Evolutionary conservation across 148 eudicot species (phyloP).

Genomic region (Rhododendron mucronatum): DNA sequence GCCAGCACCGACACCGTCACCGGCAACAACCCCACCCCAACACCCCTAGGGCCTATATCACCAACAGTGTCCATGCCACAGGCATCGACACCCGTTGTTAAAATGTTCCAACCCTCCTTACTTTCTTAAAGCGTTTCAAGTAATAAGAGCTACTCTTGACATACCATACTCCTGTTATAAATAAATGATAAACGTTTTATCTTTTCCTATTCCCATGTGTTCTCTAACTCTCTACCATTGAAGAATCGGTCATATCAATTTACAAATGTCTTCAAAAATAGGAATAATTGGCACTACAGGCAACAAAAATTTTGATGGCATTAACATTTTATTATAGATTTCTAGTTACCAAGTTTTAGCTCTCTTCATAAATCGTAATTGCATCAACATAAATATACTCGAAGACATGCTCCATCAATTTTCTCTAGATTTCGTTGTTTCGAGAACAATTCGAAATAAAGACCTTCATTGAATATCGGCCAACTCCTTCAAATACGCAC

Average conservation of each 20-base stretch:
- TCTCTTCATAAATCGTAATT: too few species aligned
- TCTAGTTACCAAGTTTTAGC: too few species aligned
- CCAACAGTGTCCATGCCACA: neutral
- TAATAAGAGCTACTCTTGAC: neutral
- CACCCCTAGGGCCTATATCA: neutral
- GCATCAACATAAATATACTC: too few species aligned
- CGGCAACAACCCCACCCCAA: neutral
- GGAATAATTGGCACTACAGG: too few species aligned
- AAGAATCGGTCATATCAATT: neutral
- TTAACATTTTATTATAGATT: too few species aligned
- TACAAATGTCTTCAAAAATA: too few species aligned
- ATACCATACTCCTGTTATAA: neutral
- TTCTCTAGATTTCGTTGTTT: too few species aligned
- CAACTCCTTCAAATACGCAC: too few species aligned
- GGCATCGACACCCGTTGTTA: neutral
- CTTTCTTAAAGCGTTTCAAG: neutral
- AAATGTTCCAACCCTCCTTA: neutral
- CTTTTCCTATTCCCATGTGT: neutral
- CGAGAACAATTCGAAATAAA: too few species aligned
- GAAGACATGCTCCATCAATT: too few species aligned
- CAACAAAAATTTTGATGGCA: too few species aligned
- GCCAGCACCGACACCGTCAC: neutral
- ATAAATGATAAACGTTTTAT: neutral
- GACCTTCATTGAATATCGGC: too few species aligned
- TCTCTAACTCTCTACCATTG: neutral